A percentile compares a stretch with the other conserved stretches of the same genome.
phyloP scores from a whole-genome alignment of 2,329 filamentous ascomycete species.

The Claviceps arundinis region DNA sequence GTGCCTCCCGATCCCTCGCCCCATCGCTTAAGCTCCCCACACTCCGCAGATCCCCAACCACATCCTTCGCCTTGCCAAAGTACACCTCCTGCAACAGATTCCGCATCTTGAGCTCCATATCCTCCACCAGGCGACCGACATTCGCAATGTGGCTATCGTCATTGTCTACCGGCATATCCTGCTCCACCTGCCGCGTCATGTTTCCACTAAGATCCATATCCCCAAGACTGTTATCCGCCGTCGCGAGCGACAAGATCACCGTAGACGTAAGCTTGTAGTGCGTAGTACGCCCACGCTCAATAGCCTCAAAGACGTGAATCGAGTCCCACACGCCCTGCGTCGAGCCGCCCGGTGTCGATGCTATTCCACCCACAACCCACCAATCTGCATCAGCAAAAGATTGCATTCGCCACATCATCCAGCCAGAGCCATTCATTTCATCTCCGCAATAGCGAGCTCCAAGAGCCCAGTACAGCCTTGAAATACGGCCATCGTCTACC shows the following conservation, averaged over 20 bases:
- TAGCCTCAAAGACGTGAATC: constrained; percentile 96
- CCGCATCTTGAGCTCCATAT: constrained; percentile 99
- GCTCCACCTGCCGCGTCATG: constrained; percentile 94
- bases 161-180: constrained; percentile 76
- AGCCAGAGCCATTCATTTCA: no score
- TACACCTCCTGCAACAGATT: constrained; percentile 98
- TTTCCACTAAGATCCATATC: constrained; percentile 90
- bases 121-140: constrained; percentile 85
- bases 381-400: no score
- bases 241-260: constrained; percentile 80
- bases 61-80: constrained; percentile 98
- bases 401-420: no score
- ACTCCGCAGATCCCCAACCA: constrained; percentile 88
- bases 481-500: no score
- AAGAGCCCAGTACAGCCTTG: no score
- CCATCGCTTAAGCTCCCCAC: constrained; percentile 72
- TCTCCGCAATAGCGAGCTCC: no score
- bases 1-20: constrained; percentile 69
- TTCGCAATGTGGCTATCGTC: constrained; percentile 93
- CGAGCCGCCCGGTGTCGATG: constrained; percentile 49
- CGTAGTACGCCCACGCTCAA: constrained; percentile 77
- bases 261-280: constrained; percentile 98
- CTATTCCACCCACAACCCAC: constrained; percentile 25
- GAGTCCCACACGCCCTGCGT: constrained; percentile 87
- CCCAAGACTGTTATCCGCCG: constrained; percentile 46